Percentiles rank a stretch among this genome's conserved stretches.
Conservation (phyloP, 1,139 yeast genomes). For the Taphrina pruni region DNA sequence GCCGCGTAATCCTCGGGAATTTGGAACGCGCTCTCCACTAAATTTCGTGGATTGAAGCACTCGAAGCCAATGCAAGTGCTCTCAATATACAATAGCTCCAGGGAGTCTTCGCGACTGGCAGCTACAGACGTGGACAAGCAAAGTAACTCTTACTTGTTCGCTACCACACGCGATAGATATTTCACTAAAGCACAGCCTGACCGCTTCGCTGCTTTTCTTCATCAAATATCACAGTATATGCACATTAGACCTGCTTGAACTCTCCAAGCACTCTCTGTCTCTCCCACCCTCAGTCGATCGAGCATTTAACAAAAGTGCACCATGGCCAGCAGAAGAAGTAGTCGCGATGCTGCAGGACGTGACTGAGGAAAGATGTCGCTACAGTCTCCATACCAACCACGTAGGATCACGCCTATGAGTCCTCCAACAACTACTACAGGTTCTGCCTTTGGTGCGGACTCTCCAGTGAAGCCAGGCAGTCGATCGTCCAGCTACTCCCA, state of each 20-base stretch:
- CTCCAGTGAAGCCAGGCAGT: constrained; percentile 9
- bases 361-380: background rate
- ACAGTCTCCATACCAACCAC: background rate
- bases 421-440: constrained; percentile 5
- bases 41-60: background rate
- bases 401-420: background rate
- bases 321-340: background rate
- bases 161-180: too few species aligned
- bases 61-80: background rate
- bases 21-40: constrained; percentile 3
- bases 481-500: constrained; percentile 6
- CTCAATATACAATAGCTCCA: too few species aligned
- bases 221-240: too few species aligned
- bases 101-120: too few species aligned
- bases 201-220: too few species aligned
- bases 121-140: too few species aligned
- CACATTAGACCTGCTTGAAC: too few species aligned
- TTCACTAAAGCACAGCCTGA: too few species aligned
- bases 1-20: constrained; percentile 14
- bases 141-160: too few species aligned
- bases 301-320: background rate
- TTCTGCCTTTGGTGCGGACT: constrained; percentile 2
- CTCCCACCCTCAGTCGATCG: too few species aligned
- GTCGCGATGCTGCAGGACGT: background rate
- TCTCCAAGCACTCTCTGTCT: too few species aligned